Base-by-base conservation (phyloP, 2,329 filamentous ascomycete species). In the Ilyonectria sp. region DNA sequence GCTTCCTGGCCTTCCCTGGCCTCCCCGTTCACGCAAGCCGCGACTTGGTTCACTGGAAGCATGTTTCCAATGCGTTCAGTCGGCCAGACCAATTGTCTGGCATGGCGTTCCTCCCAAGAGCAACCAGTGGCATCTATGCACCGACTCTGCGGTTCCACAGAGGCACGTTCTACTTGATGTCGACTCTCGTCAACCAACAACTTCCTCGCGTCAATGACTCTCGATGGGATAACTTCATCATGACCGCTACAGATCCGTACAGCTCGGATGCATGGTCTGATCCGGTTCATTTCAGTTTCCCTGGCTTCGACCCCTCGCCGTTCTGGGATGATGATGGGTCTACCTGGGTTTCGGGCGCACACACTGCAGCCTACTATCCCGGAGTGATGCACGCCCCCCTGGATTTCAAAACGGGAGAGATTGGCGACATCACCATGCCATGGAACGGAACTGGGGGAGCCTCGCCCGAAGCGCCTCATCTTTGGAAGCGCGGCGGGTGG, bases 1-100 rank as follows among this genome's bases (percentile, higher is more conserved):
- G 83, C 11, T 89, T 88, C 70, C 82, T 85, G 43, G 77, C 80
- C 8, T 88, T 87, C 69, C 86, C 86, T 0, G 86, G 86, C 1
- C 77, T 87, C 2, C 86, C 86, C 1, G 82, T 89, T 40, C 83
- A 87, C 71, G 84, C 85, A 9, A 86, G 82, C 52, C 82, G 80
- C 62, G 85, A 88, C 72, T 73, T 89, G 17, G 69, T 79, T 17
- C 81, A 83, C 61, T 89, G 86, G 85, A 84, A 82, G 60, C 79
- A 78, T 44, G 75, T 80, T 3, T 70, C 67, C 17, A 69, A 73
- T 31, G 71, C 54, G 11, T 63, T 70, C 68, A 81, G 74, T 59
- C 80, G 80, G 15, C 75, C 82, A 40, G 73, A 77, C 3, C 84
- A 85, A 69, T 77, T 86, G 3, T 82, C 82, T 0, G 78, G 78